Evolutionary conservation across 1,284 basidiomycete genomes (phyloP), one percentile per base, ranked within the genome.

Genomic region (Quambalaria eucalypti): DNA sequence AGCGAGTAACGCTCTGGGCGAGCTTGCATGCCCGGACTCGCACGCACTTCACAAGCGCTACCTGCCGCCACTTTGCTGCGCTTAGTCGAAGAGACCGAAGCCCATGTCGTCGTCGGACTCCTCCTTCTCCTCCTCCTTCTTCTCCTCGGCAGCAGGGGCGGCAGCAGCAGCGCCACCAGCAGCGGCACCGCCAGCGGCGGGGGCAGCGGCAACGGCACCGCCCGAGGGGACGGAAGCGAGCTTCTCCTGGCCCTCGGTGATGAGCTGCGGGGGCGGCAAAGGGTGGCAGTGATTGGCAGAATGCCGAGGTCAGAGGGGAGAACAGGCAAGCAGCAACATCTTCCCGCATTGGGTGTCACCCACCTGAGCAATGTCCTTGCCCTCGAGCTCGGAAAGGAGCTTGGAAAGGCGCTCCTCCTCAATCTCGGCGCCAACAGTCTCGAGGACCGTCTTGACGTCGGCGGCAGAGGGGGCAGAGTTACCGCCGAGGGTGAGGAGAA

Each of bases 401-500:
- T 85, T 88, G 62, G 83, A 79, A 72, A 97, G 83, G 69, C 88
- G 87, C 57, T 84, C 85, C 4, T 87, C 82, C 68, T 98, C 91
- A 53, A 85, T 82, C 78, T 95, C 90, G 74, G 96, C 86, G 65
- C 77, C 90, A 73, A 91, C 93, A 61, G 86, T 82, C 65, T 78
- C 79, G 68, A 99, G 86, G 74, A 98, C 84, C 70, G 84, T 84
- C 81, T 86, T 92, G 81, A 99, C 82, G 79, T 97, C 93, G 54
- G 78, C 83, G 61, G 89, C 88, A 58, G 87, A 85, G 66, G 95
- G 95, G 65, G 83, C 84, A 62, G 73, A 78, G 78, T 96, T 96
- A 64, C 95, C 95, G 71, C 90, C 95, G 77, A 86, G 84, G 79
- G 88, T 87, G 80, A 97, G 90, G 78, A 99, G 89, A 68, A 99